Evolutionary conservation across 495 filamentous ascomycete species (phyloP), one percentile per base, ranked within the genome.

Genomic region (Podospora comata): DNA sequence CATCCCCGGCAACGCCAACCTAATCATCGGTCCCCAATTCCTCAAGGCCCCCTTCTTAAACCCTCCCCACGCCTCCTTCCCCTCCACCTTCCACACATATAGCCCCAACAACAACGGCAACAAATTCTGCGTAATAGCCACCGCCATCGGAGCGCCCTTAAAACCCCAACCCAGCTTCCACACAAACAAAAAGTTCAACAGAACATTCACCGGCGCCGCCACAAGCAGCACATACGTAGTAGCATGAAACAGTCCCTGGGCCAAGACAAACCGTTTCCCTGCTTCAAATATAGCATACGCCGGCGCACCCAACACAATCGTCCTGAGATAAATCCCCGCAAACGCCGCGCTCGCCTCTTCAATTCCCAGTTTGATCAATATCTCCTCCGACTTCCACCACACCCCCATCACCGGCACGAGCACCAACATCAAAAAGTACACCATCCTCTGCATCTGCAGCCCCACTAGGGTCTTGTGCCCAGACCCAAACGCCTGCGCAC

Each of bases 1-100:
- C 74, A 97, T 86, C 3, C 94, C 94, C 90, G 93, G 93, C 19
- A 97, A 77, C 0, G 93, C 92, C 18, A 97, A 88, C 63, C 85
- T 82, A 73, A 97, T 85, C 93, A 96, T 95, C 0, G 90, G 91
- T 5, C 74, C 85, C 93, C 93, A 97, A 73, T 96, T 97, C 30
- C 81, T 78, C 56, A 96, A 82, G 6, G 91, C 92, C n/a, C 82
- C 81, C 63, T 72, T 79, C 1, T 88, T 88, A 71, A 97, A 90
- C 1, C 94, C 94, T 68, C 90, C 91, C 94, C 94, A 97, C 75
- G 94, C 92, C 70, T 94, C 85, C 32, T 84, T 89, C 0, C 94
- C 94, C 18, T 85, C 81, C 48, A 97, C 77, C 69, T 91, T 92
- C 53, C 87, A 83, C 20, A 94, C 84, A 74, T 97, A 97, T 27